Evolutionary conservation across 192 early-diverging fungal genomes (phyloP), one percentile per base, ranked within the genome.

Genomic region (Dissophora ornata): DNA sequence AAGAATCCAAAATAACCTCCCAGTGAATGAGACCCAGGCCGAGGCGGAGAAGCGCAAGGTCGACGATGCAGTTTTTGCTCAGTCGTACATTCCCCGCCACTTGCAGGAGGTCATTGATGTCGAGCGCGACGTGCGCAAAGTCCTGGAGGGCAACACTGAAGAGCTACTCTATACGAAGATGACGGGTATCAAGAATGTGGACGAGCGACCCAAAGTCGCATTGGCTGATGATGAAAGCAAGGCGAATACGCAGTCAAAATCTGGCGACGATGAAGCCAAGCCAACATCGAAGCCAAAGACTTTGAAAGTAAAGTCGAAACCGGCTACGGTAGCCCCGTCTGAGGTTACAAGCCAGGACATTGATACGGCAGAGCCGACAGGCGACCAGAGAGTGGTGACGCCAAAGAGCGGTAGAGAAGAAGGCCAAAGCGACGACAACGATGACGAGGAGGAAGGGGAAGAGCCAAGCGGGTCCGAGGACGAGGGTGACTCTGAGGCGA

Each of bases 21-120:
- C 61, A 1, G 38, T 66, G 4, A 77, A 80, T 49, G 73, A 80
- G 28, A 73, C 85, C 2, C 75, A 84, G 28, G 82, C 83, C 26
- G 80, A 86, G 50, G 79, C 84, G 41, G 74, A 84, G 24, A 81
- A 81, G 49, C 74, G 88, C 55, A 73, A 84, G 36, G 77, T 91
- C 1, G 92, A 96, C 58, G 97, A 97, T 74, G 91, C 93, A 26
- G 93, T 99, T 12, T 99, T 99, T 67, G 84, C 92, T 62, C 87
- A 96, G 65, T 87, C 91, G 25, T 99, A 92, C 73, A 95, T 99
- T 46, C 97, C 97, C 21, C 86, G 94, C 3, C 94, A 93, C 10
- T 83, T 99, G 44, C 90, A 95, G 44, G 95, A 99, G 64, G 94
- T 97, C 41, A 85, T 90, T 48, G 93, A 96, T 71, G 90, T 87